Evolutionary conservation across 179 eudicot species (phyloP).

Genomic region (Camellia oleifera): DNA sequence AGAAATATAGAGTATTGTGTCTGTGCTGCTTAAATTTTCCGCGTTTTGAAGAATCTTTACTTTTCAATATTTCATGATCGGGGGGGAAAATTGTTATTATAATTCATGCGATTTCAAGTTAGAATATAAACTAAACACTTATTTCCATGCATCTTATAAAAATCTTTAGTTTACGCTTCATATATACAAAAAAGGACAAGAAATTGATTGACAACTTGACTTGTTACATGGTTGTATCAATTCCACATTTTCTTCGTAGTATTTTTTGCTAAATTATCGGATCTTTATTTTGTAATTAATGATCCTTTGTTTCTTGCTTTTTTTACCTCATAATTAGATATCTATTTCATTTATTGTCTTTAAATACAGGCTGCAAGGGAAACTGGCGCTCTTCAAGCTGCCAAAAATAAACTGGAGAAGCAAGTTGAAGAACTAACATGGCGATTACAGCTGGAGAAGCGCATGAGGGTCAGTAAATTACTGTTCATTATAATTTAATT

Average conservation of each 20-base stretch:
- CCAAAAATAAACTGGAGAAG: slow-evolving; percentile 97
- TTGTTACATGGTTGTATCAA: neutral
- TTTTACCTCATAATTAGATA: neutral
- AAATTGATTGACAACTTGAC: neutral
- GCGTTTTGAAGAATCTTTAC: too few species aligned
- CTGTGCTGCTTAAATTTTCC: too few species aligned
- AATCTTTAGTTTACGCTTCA: neutral
- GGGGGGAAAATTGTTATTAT: too few species aligned
- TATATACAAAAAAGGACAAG: neutral
- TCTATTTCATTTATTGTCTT: slow-evolving; percentile 11
- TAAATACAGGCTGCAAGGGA: slow-evolving; percentile 78
- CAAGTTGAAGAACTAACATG: slow-evolving; percentile 96
- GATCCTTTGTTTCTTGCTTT: neutral
- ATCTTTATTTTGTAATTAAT: neutral
- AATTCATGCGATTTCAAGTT: too few species aligned
- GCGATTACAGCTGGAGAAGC: slow-evolving; percentile 95
- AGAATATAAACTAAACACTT: neutral
- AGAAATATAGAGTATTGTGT: too few species aligned
- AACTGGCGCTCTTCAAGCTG: slow-evolving; percentile 99
- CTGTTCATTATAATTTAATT: neutral
- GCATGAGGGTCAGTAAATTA: slow-evolving; percentile 70
- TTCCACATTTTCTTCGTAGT: neutral
- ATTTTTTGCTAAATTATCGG: neutral
- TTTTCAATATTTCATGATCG: too few species aligned
- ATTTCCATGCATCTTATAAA: neutral